Evolutionary conservation across 1,139 yeast genomes (phyloP).

Genomic region (Sugiyamaella paludigena): DNA sequence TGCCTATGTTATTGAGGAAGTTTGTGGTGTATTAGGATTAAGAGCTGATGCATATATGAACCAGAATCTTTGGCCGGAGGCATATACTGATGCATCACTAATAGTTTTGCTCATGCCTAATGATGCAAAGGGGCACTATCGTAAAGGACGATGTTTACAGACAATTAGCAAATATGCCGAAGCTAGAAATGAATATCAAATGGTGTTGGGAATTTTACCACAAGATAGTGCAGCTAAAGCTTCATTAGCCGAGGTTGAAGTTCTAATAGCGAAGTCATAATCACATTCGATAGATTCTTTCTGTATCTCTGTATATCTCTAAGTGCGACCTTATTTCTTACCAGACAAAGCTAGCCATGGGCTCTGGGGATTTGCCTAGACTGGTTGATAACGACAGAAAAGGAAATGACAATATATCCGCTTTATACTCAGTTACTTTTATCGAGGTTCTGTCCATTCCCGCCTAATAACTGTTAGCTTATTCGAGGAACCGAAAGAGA

Average conservation of each 20-base stretch:
- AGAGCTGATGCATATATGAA: slow-evolving; percentile 81
- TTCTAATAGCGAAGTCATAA: slow-evolving; percentile 8
- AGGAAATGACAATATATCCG: no score
- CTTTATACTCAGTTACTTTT: no score
- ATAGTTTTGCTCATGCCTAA: slow-evolving; percentile 60
- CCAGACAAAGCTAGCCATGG: no score
- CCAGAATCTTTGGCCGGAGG: slow-evolving; percentile 62
- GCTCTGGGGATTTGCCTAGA: no score
- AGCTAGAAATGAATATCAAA: slow-evolving; percentile 72
- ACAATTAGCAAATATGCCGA: slow-evolving; percentile 68
- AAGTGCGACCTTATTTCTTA: neutral
- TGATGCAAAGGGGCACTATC: slow-evolving; percentile 73
- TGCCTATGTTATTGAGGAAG: slow-evolving; percentile 74
- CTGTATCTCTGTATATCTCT: neutral
- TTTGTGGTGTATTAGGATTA: slow-evolving; percentile 67
- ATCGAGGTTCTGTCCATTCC: no score
- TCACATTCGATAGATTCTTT: no score
- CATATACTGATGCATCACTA: slow-evolving; percentile 79
- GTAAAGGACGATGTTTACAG: slow-evolving; percentile 74
- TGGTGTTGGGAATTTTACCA: slow-evolving; percentile 61
- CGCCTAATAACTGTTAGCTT: no score
- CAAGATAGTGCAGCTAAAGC: slow-evolving; percentile 47
- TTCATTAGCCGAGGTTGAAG: slow-evolving; percentile 34
- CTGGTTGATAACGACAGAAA: no score
- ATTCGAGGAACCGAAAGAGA: no score